Evolutionary conservation across 2,329 filamentous ascomycete species (phyloP).

Genomic region (Ophiocordyceps camponoti-floridani): DNA sequence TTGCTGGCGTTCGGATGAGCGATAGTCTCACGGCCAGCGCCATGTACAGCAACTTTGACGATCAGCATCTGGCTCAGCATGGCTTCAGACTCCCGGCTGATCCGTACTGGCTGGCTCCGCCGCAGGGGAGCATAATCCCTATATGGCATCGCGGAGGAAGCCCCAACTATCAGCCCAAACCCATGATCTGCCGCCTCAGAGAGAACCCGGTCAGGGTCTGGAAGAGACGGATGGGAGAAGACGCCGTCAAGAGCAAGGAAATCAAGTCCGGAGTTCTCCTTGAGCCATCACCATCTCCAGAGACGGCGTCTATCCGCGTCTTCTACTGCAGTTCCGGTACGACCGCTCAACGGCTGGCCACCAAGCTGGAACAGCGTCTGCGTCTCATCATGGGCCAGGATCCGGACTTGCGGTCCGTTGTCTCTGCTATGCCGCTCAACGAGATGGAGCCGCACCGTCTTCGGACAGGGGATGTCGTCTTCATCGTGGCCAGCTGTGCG

Average conservation of each 20-base stretch:
- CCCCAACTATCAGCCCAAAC: constrained; percentile 2
- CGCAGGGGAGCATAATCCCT: constrained; percentile 1
- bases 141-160: constrained; percentile 1
- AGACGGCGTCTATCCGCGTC: neutral
- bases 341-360: constrained; percentile 1
- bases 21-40: constrained; percentile 2
- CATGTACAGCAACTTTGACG: constrained; percentile 2
- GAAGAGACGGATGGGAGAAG: neutral
- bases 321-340: constrained; percentile 2
- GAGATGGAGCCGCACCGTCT: neutral
- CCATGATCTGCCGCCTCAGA: constrained; percentile 1
- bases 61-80: constrained; percentile 2
- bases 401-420: neutral
- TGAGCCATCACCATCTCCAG: neutral
- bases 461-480: neutral
- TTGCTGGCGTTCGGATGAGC: constrained; percentile 1
- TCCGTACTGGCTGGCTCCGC: constrained; percentile 1
- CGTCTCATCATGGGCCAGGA: neutral
- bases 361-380: constrained; percentile 1
- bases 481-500: constrained; percentile 1
- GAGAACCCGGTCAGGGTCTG: constrained; percentile 1
- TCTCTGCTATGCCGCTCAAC: neutral
- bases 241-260: neutral
- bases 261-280: neutral
- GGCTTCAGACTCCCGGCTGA: constrained; percentile 1